Conservation (phyloP, 176 grass and related monocot species). For the Alloteropsis semialata region DNA sequence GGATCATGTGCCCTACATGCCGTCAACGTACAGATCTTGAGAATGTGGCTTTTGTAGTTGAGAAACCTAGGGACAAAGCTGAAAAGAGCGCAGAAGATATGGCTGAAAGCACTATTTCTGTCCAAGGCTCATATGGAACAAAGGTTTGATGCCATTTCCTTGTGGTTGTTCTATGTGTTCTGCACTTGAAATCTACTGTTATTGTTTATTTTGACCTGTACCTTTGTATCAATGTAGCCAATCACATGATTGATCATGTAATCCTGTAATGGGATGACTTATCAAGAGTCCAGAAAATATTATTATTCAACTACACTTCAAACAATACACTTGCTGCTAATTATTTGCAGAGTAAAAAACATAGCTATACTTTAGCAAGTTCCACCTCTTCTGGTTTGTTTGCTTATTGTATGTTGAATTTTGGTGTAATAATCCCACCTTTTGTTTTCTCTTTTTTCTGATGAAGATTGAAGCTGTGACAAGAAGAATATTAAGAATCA, state of each 20-base stretch:
- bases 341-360: background rate
- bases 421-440: background rate
- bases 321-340: background rate
- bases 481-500: slow-evolving; percentile 88
- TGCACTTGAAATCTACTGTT: slow-evolving; percentile 11
- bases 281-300: background rate
- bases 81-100: slow-evolving; percentile 44
- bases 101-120: slow-evolving; percentile 58
- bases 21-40: slow-evolving; percentile 80
- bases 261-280: background rate
- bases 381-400: background rate
- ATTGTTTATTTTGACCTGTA: background rate
- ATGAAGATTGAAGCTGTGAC: slow-evolving; percentile 82
- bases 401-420: background rate
- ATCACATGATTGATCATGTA: slow-evolving; percentile 9
- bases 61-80: slow-evolving; percentile 50
- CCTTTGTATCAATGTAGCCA: background rate
- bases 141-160: slow-evolving; percentile 56
- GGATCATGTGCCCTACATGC: slow-evolving; percentile 95
- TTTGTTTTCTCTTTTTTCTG: slow-evolving; percentile 30
- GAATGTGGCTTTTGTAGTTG: slow-evolving; percentile 85
- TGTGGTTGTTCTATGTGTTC: background rate
- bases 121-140: slow-evolving; percentile 92
- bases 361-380: background rate
- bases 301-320: background rate